Evolutionary conservation across 352 stramenopile genomes (phyloP), one percentile per base, ranked within the genome.

Genomic region (Plasmopara viticola): DNA sequence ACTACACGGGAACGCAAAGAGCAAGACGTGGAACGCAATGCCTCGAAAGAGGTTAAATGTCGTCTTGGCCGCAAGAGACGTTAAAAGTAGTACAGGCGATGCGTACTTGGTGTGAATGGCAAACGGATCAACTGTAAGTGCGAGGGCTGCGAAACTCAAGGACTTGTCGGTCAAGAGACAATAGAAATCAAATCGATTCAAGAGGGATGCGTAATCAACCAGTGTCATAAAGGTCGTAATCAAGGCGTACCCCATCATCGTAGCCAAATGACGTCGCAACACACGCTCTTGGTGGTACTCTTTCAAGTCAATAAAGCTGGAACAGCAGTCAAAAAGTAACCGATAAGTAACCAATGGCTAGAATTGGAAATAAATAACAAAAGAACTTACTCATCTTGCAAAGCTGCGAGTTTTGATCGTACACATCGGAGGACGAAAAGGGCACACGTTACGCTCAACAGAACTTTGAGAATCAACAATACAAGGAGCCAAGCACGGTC

Each of bases 291-390:
- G 63, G 40, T 86, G 74, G 30, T 78, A 76, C 44, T 88, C 78
- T 33, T 72, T 73, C 18, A 86, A 48, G 33, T 88, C 78, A 57
- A 88, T 85, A 51, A 81, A 86, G 31, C 76, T 87, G 44, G 18
- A 61, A 35, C 10, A 35, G 6, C 10, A 35, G 7, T 12, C 10
- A 12, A 12, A n/a, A 35, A 35, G 31, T 35, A 12, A 3, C 20
- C 20, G 3, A 25, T 35, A 12, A 35, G 31, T 35, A 35, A 35
- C 31, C 10, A 8, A 35, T 35, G 31, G 6, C 31, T 35, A 35
- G 31, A 35, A 35, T 5, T 35, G 31, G 2, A 35, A 35, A 50
- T 6, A 51, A 50, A 31, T 20, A 17, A 51, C 10, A 25, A 53
- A 39, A 38, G 6, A 9, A 83, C 72, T 43, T 67, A 86, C 70